These are phyloP conservation scores for Saturnispora silvae DNA, from an alignment of 805 yeast genomes.

Conservation along the genomic window DNA sequence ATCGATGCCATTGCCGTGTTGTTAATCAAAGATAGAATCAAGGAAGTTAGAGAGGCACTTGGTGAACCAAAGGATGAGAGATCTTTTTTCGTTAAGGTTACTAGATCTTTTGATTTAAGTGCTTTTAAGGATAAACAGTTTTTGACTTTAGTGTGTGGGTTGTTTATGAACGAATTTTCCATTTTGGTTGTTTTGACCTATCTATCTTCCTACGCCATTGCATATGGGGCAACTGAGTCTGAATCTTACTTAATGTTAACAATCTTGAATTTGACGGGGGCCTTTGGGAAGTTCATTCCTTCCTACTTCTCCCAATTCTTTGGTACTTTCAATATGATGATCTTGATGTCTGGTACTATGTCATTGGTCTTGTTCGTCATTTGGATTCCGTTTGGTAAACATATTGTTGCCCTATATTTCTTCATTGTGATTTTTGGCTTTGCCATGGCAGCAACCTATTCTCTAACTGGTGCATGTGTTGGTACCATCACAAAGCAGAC, in stretches of 20 bases:
- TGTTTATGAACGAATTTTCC: conserved; percentile 37
- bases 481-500: conserved; percentile 43
- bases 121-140: conserved; percentile 33
- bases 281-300: conserved; percentile 26
- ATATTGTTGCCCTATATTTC: conserved; percentile 33
- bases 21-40: conserved; percentile 29
- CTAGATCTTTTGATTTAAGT: conserved; percentile 28
- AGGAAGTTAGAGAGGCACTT: conserved; percentile 19
- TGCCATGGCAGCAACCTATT: conserved; percentile 46
- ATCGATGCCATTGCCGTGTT: conserved; percentile 26
- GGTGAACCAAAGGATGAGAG: conserved; percentile 16
- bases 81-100: conserved; percentile 13
- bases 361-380: conserved; percentile 36
- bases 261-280: conserved; percentile 35
- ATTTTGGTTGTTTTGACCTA: conserved; percentile 38
- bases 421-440: conserved; percentile 48
- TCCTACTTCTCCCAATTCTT: conserved; percentile 26
- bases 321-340: conserved; percentile 45
- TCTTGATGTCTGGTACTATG: conserved; percentile 36
- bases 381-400: conserved; percentile 54
- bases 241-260: conserved; percentile 38
- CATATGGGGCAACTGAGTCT: conserved; percentile 33
- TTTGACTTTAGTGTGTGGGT: conserved; percentile 29
- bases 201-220: conserved; percentile 42
- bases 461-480: conserved; percentile 55